A percentile compares a stretch with the other conserved stretches of the same genome.
Evolutionary conservation across 176 grass and related monocot genomes (phyloP).

Genomic region (Eragrostis curvula): DNA sequence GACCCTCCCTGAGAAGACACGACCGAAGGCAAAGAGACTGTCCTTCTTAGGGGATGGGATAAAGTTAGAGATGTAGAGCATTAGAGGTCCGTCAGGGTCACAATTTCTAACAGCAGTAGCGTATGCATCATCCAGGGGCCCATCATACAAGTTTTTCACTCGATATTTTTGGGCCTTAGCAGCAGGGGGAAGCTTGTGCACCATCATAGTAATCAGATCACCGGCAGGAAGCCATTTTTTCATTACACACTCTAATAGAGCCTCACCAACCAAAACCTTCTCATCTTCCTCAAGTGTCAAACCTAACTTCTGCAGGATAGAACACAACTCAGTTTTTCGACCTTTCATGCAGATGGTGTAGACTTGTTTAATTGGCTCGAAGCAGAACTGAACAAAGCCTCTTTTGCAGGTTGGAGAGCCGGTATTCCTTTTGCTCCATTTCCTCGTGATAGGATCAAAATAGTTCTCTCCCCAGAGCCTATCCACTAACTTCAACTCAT

Average conservation of each 20-base stretch:
- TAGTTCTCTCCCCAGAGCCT: conserved; percentile 88
- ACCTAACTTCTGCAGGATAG: conserved; percentile 79
- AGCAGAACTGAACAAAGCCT: conserved; percentile 89
- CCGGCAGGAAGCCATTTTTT: conserved; percentile 83
- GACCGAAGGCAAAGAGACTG: too few species aligned
- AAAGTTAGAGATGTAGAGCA: conserved; percentile 90
- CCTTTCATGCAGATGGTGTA: conserved; percentile 78
- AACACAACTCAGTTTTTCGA: conserved; percentile 81
- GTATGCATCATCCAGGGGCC: conserved; percentile 72
- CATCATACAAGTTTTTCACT: conserved; percentile 84
- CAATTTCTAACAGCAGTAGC: conserved; percentile 84
- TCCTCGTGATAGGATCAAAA: conserved; percentile 80
- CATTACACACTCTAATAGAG: conserved; percentile 86
- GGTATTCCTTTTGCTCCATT: conserved; percentile 72
- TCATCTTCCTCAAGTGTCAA: conserved; percentile 72
- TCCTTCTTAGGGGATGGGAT: conserved; percentile 87
- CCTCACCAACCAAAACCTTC: conserved; percentile 68
- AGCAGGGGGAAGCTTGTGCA: conserved; percentile 77
- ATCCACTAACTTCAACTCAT: conserved; percentile 82
- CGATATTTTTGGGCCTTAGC: conserved; percentile 67
- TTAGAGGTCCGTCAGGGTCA: conserved; percentile 82
- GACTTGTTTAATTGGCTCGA: conserved; percentile 85
- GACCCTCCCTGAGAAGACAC: too few species aligned
- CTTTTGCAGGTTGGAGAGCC: conserved; percentile 68
- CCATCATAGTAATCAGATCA: conserved; percentile 82